Evolutionary conservation across 2,329 filamentous ascomycete species (phyloP).

Genomic region (Venturia pyrina): DNA sequence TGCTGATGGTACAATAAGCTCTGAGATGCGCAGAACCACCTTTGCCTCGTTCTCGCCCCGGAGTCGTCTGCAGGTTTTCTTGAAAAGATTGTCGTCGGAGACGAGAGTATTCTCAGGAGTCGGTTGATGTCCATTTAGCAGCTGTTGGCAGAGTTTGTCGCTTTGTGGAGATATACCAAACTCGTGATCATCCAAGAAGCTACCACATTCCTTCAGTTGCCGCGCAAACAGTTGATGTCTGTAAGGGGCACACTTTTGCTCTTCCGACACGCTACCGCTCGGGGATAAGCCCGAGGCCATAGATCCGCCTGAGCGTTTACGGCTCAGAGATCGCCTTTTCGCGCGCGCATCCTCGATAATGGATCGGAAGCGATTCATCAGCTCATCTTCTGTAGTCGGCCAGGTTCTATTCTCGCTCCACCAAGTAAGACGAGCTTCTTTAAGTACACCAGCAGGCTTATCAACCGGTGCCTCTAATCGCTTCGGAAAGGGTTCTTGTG

Average conservation of each 20-base stretch:
- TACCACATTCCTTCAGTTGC: slow-evolving; percentile 15
- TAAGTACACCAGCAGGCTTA: no score
- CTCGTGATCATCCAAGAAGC: slow-evolving; percentile 16
- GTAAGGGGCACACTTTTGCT: slow-evolving; percentile 16
- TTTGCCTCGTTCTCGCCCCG: slow-evolving; percentile 3
- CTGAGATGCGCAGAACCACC: neutral
- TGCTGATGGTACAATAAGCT: slow-evolving; percentile 5
- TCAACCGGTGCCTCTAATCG: no score
- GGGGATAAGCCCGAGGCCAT: neutral
- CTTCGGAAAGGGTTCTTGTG: no score
- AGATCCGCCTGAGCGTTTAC: no score
- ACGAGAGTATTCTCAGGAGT: neutral
- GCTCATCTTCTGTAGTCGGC: no score
- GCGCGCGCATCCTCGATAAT: no score
- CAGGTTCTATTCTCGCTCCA: no score
- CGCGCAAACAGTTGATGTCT: slow-evolving; percentile 15
- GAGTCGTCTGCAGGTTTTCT: neutral
- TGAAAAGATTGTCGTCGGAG: neutral
- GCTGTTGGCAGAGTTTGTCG: slow-evolving; percentile 15
- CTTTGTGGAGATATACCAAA: slow-evolving; percentile 15
- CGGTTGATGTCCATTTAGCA: slow-evolving; percentile 1
- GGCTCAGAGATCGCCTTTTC: no score
- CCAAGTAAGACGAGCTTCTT: no score
- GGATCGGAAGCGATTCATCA: no score
- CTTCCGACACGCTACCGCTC: slow-evolving; percentile 1